Evolutionary conservation across 2,329 filamentous ascomycete genomes (phyloP).

Genomic region (Grosmannia huntii): DNA sequence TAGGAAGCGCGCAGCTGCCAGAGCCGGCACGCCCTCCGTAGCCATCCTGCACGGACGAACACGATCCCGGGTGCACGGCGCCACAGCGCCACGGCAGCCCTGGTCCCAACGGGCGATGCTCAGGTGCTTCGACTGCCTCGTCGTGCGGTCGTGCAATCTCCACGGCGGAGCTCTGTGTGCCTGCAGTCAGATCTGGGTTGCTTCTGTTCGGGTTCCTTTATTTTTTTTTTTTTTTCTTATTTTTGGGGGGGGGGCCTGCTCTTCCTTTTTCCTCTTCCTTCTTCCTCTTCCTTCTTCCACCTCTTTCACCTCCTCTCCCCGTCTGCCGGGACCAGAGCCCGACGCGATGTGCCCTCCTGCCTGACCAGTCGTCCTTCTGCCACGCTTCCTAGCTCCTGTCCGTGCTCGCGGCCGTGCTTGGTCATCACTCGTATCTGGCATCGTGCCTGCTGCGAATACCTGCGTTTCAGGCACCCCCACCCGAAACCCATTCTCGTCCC

Average conservation of each 20-base stretch:
- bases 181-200: no score
- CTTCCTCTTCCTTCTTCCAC: background rate
- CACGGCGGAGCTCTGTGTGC: background rate
- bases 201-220: background rate
- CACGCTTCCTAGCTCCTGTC: background rate
- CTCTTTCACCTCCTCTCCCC: background rate
- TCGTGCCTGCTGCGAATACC: no score
- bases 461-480: background rate
- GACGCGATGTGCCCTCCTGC: background rate
- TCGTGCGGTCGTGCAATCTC: background rate
- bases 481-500: background rate
- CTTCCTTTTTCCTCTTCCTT: background rate
- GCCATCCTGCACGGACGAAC: no score
- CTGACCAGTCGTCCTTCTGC: background rate
- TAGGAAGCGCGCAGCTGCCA: no score
- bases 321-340: background rate
- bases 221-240: background rate
- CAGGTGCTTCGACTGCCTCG: background rate
- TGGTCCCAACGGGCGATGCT: background rate
- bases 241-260: background rate
- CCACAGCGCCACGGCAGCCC: background rate
- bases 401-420: background rate
- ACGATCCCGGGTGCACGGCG: no score
- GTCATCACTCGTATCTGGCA: background rate
- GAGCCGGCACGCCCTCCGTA: no score